phyloP scores from a whole-genome alignment of 371 early-diverging fungal genomes.

The Umbelopsis sp. region DNA sequence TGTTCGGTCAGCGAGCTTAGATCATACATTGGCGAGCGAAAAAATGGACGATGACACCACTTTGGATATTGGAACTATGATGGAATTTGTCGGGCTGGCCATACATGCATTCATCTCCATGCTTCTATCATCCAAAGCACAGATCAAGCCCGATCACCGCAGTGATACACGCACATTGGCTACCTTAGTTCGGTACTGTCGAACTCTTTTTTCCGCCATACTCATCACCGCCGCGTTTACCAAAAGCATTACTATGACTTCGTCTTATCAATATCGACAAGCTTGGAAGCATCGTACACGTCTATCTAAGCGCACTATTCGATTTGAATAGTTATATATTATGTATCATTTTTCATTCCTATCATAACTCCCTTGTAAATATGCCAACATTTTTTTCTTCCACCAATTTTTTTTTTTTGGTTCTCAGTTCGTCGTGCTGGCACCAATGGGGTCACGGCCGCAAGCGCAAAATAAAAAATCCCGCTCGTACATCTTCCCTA shows the following conservation, averaged over 20 bases:
- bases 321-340: constrained; percentile 4
- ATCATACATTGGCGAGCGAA: background rate
- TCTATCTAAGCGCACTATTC: constrained; percentile 5
- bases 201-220: constrained; percentile 4
- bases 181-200: constrained; percentile 7
- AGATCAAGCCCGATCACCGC: background rate
- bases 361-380: background rate
- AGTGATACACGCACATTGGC: background rate
- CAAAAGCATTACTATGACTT: background rate
- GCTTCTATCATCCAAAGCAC: background rate
- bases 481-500: background rate
- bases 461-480: constrained; percentile 9
- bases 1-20: background rate
- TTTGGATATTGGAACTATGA: background rate
- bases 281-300: constrained; percentile 8
- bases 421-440: constrained; percentile 3
- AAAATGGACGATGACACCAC: background rate
- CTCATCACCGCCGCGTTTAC: background rate
- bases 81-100: background rate
- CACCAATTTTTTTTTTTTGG: background rate
- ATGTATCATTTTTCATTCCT: too few species aligned
- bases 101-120: constrained; percentile 8
- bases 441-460: constrained; percentile 10
- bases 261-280: constrained; percentile 13
- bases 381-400: background rate